Evolutionary conservation across 2,329 filamentous ascomycete genomes (phyloP), one percentile per base, ranked within the genome.

Genomic region (Pyricularia pennisetigena): DNA sequence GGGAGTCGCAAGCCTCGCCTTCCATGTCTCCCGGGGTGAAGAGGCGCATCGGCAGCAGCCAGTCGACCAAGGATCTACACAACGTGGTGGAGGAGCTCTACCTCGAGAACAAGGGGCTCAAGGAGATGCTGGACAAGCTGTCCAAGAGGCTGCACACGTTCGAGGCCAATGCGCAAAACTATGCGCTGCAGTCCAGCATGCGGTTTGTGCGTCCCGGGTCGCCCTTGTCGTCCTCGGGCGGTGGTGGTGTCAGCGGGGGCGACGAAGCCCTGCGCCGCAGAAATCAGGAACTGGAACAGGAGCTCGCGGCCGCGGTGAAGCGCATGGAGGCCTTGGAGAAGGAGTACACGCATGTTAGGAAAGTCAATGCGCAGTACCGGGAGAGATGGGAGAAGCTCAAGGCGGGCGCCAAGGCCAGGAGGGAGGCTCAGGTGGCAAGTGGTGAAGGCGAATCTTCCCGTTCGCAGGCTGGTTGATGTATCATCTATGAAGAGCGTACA

Each of bases 111-210:
- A 86, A 90, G 70, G 91, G 91, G 10, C 84, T 98, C 66, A 94
- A 95, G 74, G 87, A 90, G 69, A 88, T 93, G 73, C 87, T 97
- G 9, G 94, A 98, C 78, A 93, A 92, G 66, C 85, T 97, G 49
- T 92, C 91, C 70, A 92, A 90, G 73, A 88, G 94, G 0, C 85
- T 99, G n/a, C 91, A 95, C 74, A 90, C 93, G 70, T 99, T 97
- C 80, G 94, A 99, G 78, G 89, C 93, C 57, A 94, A 92, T 73
- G 93, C 93, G 0, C 95, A 98, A 78, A 93, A 90, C 71, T 86
- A 94, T 79, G 92, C 93, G 3, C 85, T 98, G 41, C 92, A 94
- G 16, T 93, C 97, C 76, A 97, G 92, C 72, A 88, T 88, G 76
- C 82, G 87, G n/a, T 77, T 89, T 6, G 85, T 87, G 78, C 81